These are phyloP conservation scores for Tuber umbilicatum DNA, from an alignment of 495 filamentous ascomycete genomes.

Conservation along the genomic window DNA sequence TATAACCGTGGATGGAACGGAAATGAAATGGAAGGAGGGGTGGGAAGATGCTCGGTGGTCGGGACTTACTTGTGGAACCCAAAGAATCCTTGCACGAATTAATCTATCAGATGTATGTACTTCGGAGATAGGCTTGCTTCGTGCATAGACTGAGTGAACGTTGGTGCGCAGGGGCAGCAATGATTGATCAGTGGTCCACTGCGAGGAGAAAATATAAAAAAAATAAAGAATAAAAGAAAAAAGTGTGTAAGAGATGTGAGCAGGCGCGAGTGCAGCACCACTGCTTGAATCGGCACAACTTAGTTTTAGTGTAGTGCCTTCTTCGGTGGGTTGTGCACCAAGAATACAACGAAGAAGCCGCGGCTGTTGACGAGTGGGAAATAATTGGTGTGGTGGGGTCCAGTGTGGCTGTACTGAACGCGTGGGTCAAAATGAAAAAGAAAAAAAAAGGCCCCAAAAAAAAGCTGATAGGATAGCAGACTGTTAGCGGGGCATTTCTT, in stretches of 20 bases:
- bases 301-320: conserved; percentile 29
- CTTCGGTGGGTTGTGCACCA: conserved; percentile 16
- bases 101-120: conserved; percentile 39
- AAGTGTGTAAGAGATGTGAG: neutral
- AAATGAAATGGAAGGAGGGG: conserved; percentile 2
- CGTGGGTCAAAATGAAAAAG: neutral
- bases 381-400: conserved; percentile 16
- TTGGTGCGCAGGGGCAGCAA: conserved; percentile 21
- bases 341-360: conserved; percentile 25
- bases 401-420: conserved; percentile 20
- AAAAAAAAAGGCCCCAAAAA: neutral
- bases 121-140: conserved; percentile 38
- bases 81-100: conserved; percentile 33
- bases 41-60: conserved; percentile 31
- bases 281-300: conserved; percentile 8
- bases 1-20: conserved; percentile 18
- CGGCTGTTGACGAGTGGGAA: conserved; percentile 28
- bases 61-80: conserved; percentile 33
- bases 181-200: conserved; percentile 18
- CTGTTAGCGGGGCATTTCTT: conserved; percentile 20
- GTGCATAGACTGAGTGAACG: conserved; percentile 27
- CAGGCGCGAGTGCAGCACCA: too few relatives aligned
- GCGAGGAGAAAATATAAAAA: neutral
- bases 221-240: too few relatives aligned
- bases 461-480: conserved; percentile 20